Evolutionary conservation across 2,329 filamentous ascomycete species (phyloP), one percentile per base, ranked within the genome.

Genomic region (Furcasterigmium furcatum): DNA sequence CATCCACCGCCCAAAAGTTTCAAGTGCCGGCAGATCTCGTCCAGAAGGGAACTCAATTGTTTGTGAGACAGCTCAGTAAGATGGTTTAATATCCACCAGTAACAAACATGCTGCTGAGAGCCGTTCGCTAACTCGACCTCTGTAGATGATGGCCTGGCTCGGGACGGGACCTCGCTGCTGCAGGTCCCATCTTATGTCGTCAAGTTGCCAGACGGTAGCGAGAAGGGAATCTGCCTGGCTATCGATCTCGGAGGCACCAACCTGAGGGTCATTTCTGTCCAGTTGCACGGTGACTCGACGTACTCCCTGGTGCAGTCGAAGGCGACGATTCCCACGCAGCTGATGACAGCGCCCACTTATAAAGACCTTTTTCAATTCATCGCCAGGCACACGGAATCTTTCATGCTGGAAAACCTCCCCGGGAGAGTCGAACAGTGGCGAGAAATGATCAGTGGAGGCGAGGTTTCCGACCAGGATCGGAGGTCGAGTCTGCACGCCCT

Each of bases 171-270:
- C 5, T 46, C 34, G 6, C 36, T 41, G 32, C 44, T 81, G 60
- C 87, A 91, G 67, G 89, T 91, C 52, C 87, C 87, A 2, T 88
- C 86, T 9, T 91, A 87, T 61, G 86, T 91, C 41, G 89, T 85
- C 2, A 79, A 78, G 7, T 83, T 91, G 9, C 87, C 87, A 49
- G 86, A 88, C 70, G 87, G 87, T 47, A 86, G 83, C 9, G 87
- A 91, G 65, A 87, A 88, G 76, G 85, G 62, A 7, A 47, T 57
- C 2, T 63, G 55, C 25, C 49, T 66, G 5, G 58, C 60, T 5
- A 54, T 66, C 19, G 63, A 66, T 30, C 53, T 66, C 1, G 64
- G 63, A 2, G 64, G 64, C 2, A 66, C 62, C 7, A 65, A 66
- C 27, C 54, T 60, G 29, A 52, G 64, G 12, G 55, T 66, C 10